These are phyloP conservation scores for Acacia crassicarpa DNA, from an alignment of 306 rosid species.

Conservation along the genomic window DNA sequence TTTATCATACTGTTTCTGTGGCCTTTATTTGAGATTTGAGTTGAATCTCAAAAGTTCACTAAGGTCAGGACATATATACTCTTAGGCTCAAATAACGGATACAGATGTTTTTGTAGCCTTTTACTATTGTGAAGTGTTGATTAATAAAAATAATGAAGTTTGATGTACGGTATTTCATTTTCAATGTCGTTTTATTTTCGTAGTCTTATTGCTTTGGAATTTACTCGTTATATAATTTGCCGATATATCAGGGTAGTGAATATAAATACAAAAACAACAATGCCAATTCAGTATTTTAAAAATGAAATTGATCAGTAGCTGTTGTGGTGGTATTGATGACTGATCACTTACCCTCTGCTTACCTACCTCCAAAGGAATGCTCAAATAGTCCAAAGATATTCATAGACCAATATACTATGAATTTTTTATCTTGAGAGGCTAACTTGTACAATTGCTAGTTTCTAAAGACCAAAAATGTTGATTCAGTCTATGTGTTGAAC, in stretches of 20 bases:
- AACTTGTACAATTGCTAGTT: not conserved
- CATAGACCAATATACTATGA: not conserved
- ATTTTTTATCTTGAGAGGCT: not conserved
- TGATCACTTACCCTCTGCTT: slow-evolving; percentile 28
- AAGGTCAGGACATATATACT: too few relatives aligned
- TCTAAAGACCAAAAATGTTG: not conserved
- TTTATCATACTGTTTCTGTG: not conserved
- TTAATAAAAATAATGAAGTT: not conserved
- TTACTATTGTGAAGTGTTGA: not conserved
- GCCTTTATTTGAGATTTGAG: not conserved
- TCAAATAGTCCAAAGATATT: not conserved
- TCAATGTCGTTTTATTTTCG: not conserved
- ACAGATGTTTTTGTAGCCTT: not conserved
- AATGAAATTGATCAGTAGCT: not conserved
- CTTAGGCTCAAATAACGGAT: too few relatives aligned
- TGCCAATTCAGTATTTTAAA: not conserved
- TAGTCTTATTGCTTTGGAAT: not conserved
- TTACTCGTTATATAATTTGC: not conserved
- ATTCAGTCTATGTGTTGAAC: not conserved
- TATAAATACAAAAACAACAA: not conserved
- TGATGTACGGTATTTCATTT: not conserved
- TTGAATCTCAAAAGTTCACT: too few relatives aligned
- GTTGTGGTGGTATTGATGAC: slow-evolving; percentile 7
- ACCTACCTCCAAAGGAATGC: slow-evolving; percentile 26
- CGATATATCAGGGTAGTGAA: too few relatives aligned